Conservation (phyloP, 371 early-diverging fungal genomes). For the Mortierella sp. region DNA sequence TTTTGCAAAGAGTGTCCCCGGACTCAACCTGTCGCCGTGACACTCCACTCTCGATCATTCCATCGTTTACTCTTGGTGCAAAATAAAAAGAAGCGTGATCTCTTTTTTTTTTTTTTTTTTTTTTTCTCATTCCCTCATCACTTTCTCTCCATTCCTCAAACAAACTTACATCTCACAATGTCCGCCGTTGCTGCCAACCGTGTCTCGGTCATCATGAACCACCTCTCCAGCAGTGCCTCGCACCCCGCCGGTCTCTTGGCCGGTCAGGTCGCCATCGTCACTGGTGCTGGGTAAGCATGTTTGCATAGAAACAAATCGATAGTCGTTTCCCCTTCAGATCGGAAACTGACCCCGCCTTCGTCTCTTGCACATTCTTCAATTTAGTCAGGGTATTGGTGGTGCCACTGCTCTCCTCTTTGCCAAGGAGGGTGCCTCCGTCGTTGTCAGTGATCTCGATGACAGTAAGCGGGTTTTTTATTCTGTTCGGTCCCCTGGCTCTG, state of each 20-base stretch:
- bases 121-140: background rate
- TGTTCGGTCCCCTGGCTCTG: background rate
- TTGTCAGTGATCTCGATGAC: constrained; percentile 79
- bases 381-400: constrained; percentile 85
- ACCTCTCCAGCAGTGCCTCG: constrained; percentile 50
- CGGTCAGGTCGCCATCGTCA: constrained; percentile 86
- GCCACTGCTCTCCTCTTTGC: constrained; percentile 82
- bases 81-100: background rate
- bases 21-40: background rate
- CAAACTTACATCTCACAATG: constrained; percentile 23
- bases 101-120: background rate
- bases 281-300: constrained; percentile 78
- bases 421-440: constrained; percentile 83
- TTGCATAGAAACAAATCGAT: background rate
- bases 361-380: background rate
- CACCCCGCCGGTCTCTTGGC: constrained; percentile 74
- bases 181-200: constrained; percentile 51
- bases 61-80: too few relatives aligned
- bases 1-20: background rate
- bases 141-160: background rate
- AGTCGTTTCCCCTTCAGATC: too few relatives aligned
- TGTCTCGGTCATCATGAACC: constrained; percentile 55
- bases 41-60: background rate
- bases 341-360: background rate
- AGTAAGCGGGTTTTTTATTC: constrained; percentile 27